Conservation (phyloP, 352 stramenopile genomes). For the Pythium apleroticum region DNA sequence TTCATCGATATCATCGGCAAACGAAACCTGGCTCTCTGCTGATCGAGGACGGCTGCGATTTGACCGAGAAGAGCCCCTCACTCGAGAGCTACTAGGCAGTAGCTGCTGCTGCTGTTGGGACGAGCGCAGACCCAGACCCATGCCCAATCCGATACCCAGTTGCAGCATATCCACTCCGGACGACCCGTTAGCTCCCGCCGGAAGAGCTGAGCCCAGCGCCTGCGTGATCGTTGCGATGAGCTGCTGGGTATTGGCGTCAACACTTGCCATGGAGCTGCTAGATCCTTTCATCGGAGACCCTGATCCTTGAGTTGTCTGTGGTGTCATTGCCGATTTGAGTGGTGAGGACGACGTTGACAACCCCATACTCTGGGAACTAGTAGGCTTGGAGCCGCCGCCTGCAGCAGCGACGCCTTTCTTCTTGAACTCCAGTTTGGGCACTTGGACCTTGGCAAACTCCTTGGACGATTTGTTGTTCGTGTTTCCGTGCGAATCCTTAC, state of each 20-base stretch:
- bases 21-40: slow-evolving; percentile 19
- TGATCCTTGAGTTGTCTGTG: slow-evolving; percentile 9
- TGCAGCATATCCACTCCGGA: slow-evolving; percentile 67
- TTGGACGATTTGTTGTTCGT: background rate
- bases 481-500: background rate
- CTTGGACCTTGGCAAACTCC: slow-evolving; percentile 48
- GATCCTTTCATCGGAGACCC: background rate
- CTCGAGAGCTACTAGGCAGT: background rate
- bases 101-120: slow-evolving; percentile 26
- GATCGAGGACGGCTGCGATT: slow-evolving; percentile 17
- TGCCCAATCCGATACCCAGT: slow-evolving; percentile 83
- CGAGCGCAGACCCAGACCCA: slow-evolving; percentile 85
- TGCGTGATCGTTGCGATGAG: slow-evolving; percentile 78
- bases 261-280: background rate
- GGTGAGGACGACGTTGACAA: background rate
- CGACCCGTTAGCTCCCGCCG: slow-evolving; percentile 20
- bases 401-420: slow-evolving; percentile 9
- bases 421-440: slow-evolving; percentile 52
- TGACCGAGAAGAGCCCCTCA: slow-evolving; percentile 13
- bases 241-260: slow-evolving; percentile 59
- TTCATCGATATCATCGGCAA: slow-evolving; percentile 15
- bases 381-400: background rate
- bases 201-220: slow-evolving; percentile 55
- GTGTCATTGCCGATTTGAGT: slow-evolving; percentile 1
- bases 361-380: background rate